Conservation (phyloP, 805 yeast species). For the Barnettozyma sp. region DNA sequence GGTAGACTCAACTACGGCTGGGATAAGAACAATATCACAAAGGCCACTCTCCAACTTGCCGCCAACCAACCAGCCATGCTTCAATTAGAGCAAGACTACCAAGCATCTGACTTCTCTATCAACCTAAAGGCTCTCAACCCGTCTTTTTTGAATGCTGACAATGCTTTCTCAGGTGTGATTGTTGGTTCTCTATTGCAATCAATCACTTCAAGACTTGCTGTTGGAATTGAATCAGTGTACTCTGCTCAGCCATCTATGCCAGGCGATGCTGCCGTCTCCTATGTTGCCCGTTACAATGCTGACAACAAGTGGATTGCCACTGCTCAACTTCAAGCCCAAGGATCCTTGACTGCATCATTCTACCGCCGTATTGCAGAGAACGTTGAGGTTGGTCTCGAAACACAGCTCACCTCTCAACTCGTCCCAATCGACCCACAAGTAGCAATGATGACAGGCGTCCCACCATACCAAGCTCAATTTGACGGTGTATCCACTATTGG, state of each 20-base stretch:
- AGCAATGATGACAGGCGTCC: conserved; percentile 69
- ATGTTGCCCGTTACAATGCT: conserved; percentile 83
- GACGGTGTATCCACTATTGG: conserved; percentile 93
- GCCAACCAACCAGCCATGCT: conserved; percentile 87
- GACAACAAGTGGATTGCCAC: conserved; percentile 83
- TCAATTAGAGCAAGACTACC: conserved; percentile 94
- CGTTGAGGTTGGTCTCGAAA: conserved; percentile 92
- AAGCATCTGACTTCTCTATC: conserved; percentile 80
- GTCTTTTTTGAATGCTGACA: conserved; percentile 50
- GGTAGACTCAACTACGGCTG: conserved; percentile 92
- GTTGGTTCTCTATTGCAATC: conserved; percentile 90
- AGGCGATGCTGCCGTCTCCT: conserved; percentile 86
- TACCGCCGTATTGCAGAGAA: conserved; percentile 91
- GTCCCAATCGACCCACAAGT: conserved; percentile 55
- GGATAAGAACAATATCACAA: conserved; percentile 71
- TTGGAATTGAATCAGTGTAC: conserved; percentile 91
- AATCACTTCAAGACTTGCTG: conserved; percentile 70
- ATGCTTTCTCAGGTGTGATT: conserved; percentile 82
- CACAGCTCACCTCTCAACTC: conserved; percentile 71
- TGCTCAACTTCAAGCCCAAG: conserved; percentile 90
- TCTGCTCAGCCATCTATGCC: conserved; percentile 69
- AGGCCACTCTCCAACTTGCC: conserved; percentile 82
- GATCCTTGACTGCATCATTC: conserved; percentile 81
- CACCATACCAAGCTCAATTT: conserved; percentile 75
- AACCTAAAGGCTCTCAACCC: conserved; percentile 93